These are phyloP conservation scores for Arthrobotrys sphaeroides DNA, from an alignment of 2,329 filamentous ascomycete genomes.

Conservation along the genomic window DNA sequence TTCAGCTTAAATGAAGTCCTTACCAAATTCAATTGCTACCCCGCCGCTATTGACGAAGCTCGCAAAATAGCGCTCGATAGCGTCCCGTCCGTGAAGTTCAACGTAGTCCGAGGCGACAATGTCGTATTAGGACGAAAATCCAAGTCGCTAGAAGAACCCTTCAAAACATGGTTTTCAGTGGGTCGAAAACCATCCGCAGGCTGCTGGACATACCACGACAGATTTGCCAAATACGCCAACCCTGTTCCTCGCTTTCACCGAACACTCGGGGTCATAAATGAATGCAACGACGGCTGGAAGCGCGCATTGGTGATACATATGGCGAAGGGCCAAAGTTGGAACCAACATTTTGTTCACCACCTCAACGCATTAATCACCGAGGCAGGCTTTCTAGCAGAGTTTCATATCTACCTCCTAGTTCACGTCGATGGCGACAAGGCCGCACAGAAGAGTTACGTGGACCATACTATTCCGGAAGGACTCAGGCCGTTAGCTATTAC, in stretches of 20 bases:
- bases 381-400: constrained; percentile 31
- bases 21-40: constrained; percentile 46
- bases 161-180: constrained; percentile 43
- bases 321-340: constrained; percentile 40
- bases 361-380: constrained; percentile 30
- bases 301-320: constrained; percentile 42
- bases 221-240: constrained; percentile 25
- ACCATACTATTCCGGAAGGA: constrained; percentile 18
- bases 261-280: constrained; percentile 26
- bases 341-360: constrained; percentile 33
- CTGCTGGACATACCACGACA: constrained; percentile 44
- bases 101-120: constrained; percentile 51
- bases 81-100: constrained; percentile 32
- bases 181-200: constrained; percentile 42
- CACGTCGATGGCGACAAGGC: constrained; percentile 38
- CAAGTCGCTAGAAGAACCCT: constrained; percentile 6
- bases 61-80: constrained; percentile 36
- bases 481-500: constrained; percentile 37
- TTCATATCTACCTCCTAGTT: constrained; percentile 34
- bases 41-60: constrained; percentile 26
- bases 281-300: constrained; percentile 36
- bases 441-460: constrained; percentile 23
- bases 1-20: constrained; percentile 45
- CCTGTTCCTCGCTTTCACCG: constrained; percentile 20
- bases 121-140: constrained; percentile 31